Percentiles rank a stretch among this genome's conserved stretches.
Conservation (phyloP, 2,329 filamentous ascomycete genomes). For the Talaromyces verruculosus region DNA sequence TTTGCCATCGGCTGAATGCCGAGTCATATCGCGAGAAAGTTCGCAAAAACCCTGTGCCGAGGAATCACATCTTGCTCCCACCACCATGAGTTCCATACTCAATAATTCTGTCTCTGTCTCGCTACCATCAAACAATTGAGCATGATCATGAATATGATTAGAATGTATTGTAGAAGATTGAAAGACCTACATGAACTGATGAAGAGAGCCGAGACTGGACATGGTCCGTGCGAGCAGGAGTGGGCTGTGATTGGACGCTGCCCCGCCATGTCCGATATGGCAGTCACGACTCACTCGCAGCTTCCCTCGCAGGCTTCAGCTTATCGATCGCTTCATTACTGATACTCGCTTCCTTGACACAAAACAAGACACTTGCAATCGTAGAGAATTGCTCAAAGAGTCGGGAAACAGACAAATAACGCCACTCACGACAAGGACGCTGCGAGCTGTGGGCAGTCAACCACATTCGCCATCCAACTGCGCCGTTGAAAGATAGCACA, state of each 20-base stretch:
- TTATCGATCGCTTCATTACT: conserved; percentile 2
- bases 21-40: neutral
- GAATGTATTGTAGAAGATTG: neutral
- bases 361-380: neutral
- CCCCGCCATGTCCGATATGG: conserved; percentile 2
- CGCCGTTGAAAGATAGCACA: conserved; percentile 49
- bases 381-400: too few species aligned
- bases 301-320: conserved; percentile 3
- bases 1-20: neutral
- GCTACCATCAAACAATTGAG: neutral
- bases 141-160: neutral
- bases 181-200: neutral
- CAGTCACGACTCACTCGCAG: conserved; percentile 1
- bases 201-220: neutral
- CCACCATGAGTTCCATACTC: neutral
- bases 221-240: neutral
- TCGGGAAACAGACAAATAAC: neutral
- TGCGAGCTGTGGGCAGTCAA: neutral
- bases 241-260: conserved; percentile 7
- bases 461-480: conserved; percentile 25
- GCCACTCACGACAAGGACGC: neutral
- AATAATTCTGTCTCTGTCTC: neutral
- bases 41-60: neutral
- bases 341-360: too few species aligned
- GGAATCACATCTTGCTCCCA: neutral